Conservation (phyloP, 306 rosid genomes). For the Vigna trinervia region DNA sequence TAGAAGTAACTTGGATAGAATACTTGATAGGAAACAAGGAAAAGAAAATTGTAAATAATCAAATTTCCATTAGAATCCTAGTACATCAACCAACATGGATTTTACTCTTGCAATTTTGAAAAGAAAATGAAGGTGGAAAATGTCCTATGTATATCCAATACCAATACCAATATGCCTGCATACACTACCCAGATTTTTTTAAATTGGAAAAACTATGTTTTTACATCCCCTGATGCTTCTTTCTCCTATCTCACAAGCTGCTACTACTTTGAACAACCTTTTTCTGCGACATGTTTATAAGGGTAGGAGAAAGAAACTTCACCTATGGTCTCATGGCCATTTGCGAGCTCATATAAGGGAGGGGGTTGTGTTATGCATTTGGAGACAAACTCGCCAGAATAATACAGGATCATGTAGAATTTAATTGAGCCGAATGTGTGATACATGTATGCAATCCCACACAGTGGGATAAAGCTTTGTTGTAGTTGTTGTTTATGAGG, state of each 20-base stretch:
- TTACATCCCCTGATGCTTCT: not conserved
- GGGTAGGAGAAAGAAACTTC: not conserved
- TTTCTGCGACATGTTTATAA: not conserved
- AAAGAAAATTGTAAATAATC: not conserved
- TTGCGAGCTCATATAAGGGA: too few relatives aligned
- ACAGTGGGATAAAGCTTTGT: too few relatives aligned
- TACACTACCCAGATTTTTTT: not conserved
- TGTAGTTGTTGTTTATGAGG: too few relatives aligned
- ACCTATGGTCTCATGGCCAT: too few relatives aligned
- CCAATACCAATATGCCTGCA: not conserved
- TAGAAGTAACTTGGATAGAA: slow-evolving; percentile 2
- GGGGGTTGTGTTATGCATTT: too few relatives aligned
- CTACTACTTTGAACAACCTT: not conserved
- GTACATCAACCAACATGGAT: slow-evolving; percentile 6
- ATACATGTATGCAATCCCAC: too few relatives aligned
- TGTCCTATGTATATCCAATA: not conserved
- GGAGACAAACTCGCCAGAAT: too few relatives aligned
- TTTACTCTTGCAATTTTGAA: slow-evolving; percentile 14
- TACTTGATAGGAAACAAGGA: not conserved
- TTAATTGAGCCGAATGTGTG: too few relatives aligned
- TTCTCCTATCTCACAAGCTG: not conserved
- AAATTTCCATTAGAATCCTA: slow-evolving; percentile 1
- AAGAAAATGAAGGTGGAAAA: slow-evolving; percentile 11
- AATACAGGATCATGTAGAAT: too few relatives aligned
- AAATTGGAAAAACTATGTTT: not conserved